Base-by-base conservation (phyloP, 768 basidiomycete species). In the Daedaleopsis sinensis region DNA sequence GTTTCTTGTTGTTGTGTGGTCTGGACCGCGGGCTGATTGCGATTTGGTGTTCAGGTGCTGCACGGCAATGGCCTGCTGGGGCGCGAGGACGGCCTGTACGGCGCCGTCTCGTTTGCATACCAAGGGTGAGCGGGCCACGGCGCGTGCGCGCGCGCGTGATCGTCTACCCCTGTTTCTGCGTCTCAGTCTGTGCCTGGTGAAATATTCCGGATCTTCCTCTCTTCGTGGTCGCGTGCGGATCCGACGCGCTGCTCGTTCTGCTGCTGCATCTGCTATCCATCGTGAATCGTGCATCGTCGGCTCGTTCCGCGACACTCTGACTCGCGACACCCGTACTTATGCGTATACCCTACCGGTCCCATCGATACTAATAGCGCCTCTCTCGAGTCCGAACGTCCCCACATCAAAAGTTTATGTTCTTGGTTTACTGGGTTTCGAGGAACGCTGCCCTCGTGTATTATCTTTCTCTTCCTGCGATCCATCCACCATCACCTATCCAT, bases 21-120 rank as follows among this genome's bases (percentile, higher is more conserved):
- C 24, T 46, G n/a, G n/a, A 32, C 7, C 4, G n/a, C n/a, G 49
- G 35, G 24, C 59, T 63, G 35, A 61, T 49, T 36, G 19, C 32
- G 38, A 13, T 42, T 42, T 35, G 57, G 12, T 44, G 46, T 43
- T 62, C 59, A 92, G 90, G 80, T 98, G 23, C 73, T 99, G 59
- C 89, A 91, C 68, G 96, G 95, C 4, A 81, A 90, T 68, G 96
- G 96, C 13, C 87, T 98, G 86, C 77, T 96, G 12, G 95, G 94
- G 5, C 85, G 93, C 27, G 94, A 96, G 73, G 93, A 96, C 64
- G 96, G 96, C 3, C 74, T 99, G 56, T 97, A 96, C 62, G 94
- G 95, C 19, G 94, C 93, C 13, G 93, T 94, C 18, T 93, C 94
- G 1, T 98, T 96, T 73, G 95, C 95, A 10, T 96, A 95, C 74